phyloP scores from a whole-genome alignment of 306 rosid species.

The Medicago truncatula region DNA sequence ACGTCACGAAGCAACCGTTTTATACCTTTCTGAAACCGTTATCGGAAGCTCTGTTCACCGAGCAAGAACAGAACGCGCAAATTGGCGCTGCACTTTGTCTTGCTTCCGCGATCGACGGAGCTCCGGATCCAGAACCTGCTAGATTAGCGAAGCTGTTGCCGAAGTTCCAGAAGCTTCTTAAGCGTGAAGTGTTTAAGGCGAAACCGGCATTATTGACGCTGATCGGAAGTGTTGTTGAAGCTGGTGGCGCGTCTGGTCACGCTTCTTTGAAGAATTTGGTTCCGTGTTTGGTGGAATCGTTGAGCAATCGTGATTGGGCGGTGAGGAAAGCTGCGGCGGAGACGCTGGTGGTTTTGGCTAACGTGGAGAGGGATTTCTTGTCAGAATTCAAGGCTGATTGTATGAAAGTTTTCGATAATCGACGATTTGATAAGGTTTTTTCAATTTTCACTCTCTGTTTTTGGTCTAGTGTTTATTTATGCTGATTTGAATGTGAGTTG shows the following conservation, averaged over 20 bases:
- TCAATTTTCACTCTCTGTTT: neutral
- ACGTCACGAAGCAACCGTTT: conserved; percentile 76
- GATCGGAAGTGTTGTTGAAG: conserved; percentile 69
- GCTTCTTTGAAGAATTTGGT: conserved; percentile 65
- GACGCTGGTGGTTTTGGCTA: conserved; percentile 70
- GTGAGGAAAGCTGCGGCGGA: conserved; percentile 92
- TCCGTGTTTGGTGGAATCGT: conserved; percentile 66
- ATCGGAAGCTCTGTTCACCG: conserved; percentile 85
- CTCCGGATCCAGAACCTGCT: conserved; percentile 75
- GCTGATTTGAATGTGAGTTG: conserved; percentile 36
- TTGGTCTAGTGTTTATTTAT: conserved; percentile 33
- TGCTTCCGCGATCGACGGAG: conserved; percentile 74
- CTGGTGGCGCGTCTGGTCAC: conserved; percentile 68
- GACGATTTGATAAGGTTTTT: conserved; percentile 83
- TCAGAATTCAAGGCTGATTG: conserved; percentile 76
- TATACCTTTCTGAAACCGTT: conserved; percentile 74
- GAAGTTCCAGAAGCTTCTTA: conserved; percentile 76
- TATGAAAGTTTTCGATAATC: conserved; percentile 69
- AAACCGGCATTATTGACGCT: conserved; percentile 77
- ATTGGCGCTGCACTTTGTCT: conserved; percentile 85
- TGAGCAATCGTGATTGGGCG: conserved; percentile 82
- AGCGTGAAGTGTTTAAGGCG: conserved; percentile 73
- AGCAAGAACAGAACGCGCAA: conserved; percentile 87
- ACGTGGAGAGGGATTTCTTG: conserved; percentile 61
- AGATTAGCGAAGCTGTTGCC: conserved; percentile 81